phyloP scores from a whole-genome alignment of 1,139 yeast genomes.

The Pichia sp. region DNA sequence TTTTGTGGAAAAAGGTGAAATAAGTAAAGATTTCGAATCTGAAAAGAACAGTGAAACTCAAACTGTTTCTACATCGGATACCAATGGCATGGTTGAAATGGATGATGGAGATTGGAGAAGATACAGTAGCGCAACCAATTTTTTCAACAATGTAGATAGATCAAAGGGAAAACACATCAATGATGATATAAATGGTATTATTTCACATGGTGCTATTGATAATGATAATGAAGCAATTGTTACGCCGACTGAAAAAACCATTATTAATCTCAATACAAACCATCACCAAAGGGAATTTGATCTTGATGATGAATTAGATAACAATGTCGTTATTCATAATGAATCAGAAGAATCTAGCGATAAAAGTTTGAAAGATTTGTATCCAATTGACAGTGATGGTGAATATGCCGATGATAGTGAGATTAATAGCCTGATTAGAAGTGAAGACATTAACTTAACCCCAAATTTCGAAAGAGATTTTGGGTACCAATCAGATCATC shows the following conservation, averaged over 20 bases:
- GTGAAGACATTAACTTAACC: too few species aligned
- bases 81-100: background rate
- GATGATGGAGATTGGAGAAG: constrained; percentile 8
- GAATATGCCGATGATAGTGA: constrained; percentile 5
- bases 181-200: background rate
- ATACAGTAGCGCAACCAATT: constrained; percentile 11
- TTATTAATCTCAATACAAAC: background rate
- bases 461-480: background rate
- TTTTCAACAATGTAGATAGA: constrained; percentile 3
- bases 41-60: background rate
- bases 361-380: constrained; percentile 12
- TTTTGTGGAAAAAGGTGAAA: background rate
- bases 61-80: constrained; percentile 1
- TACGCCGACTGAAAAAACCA: constrained; percentile 9
- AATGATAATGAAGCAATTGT: background rate
- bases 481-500: background rate
- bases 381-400: constrained; percentile 13
- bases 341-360: background rate
- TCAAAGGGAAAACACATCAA: background rate
- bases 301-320: constrained; percentile 16
- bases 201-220: background rate
- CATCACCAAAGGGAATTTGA: constrained; percentile 9
- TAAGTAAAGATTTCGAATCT: too few species aligned
- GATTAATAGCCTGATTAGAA: too few species aligned
- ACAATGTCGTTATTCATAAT: constrained; percentile 1